Conservation (phyloP, 1,284 basidiomycete species). For the Leccinum glutinopallens region DNA sequence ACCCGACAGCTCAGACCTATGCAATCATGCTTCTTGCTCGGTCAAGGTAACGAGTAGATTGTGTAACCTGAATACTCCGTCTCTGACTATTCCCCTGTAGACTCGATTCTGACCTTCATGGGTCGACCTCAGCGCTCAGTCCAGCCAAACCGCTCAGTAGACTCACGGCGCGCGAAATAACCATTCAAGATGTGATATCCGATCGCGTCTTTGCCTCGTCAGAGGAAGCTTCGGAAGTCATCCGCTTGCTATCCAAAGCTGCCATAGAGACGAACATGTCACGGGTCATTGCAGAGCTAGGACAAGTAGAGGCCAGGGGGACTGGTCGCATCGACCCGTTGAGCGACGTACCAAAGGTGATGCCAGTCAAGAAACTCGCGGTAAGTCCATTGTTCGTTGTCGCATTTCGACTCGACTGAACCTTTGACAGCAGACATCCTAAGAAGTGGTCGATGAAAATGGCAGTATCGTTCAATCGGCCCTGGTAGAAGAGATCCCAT, state of each 20-base stretch:
- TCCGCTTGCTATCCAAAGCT: constrained; percentile 57
- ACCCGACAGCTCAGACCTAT: constrained; percentile 61
- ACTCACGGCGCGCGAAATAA: constrained; percentile 52
- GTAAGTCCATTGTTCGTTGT: constrained; percentile 20
- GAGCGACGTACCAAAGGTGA: constrained; percentile 57
- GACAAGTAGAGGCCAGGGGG: constrained; percentile 52
- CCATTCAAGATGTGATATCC: constrained; percentile 55
- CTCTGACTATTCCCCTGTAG: constrained; percentile 32
- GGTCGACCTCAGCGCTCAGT: constrained; percentile 14
- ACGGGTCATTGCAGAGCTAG: constrained; percentile 56
- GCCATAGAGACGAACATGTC: constrained; percentile 59
- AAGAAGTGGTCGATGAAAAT: constrained; percentile 27
- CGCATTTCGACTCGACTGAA: background rate
- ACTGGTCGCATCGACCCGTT: constrained; percentile 45
- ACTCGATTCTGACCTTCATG: constrained; percentile 39
- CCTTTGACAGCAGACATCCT: constrained; percentile 18
- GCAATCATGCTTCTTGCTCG: constrained; percentile 64
- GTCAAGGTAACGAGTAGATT: constrained; percentile 45
- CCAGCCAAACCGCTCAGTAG: constrained; percentile 46
- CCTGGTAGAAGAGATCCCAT: constrained; percentile 54
- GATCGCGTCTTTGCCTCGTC: constrained; percentile 56
- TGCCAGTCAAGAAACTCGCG: constrained; percentile 45
- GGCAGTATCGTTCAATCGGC: constrained; percentile 18
- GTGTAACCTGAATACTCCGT: background rate
- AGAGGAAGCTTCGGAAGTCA: constrained; percentile 56